Evolutionary conservation across 257 asterid species (phyloP).

Genomic region (Capsicum rhomboideum): DNA sequence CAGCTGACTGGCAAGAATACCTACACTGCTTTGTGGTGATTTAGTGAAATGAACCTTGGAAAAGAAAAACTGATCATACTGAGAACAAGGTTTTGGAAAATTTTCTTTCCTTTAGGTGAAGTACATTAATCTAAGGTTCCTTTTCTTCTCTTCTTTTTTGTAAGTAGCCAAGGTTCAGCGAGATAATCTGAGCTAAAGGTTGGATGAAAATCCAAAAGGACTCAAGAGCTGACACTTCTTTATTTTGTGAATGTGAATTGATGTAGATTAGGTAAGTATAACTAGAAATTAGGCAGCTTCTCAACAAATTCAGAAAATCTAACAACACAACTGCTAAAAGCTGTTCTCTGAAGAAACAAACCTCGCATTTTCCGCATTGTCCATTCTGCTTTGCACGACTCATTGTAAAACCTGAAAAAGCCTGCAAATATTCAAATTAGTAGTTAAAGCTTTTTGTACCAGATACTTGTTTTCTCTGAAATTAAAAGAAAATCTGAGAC

Average conservation of each 20-base stretch:
- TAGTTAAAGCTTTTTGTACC: neutral
- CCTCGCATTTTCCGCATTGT: conserved; percentile 28
- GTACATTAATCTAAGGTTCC: too few relatives aligned
- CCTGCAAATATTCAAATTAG: conserved; percentile 23
- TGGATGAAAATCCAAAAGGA: neutral
- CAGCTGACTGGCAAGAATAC: too few relatives aligned
- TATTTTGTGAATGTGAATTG: neutral
- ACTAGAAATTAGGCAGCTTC: neutral
- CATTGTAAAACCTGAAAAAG: conserved; percentile 19
- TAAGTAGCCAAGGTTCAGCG: too few relatives aligned
- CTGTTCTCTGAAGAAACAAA: conserved; percentile 6
- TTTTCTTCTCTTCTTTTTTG: too few relatives aligned
- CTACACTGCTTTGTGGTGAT: too few relatives aligned
- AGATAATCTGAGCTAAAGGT: neutral
- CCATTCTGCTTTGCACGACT: conserved; percentile 4
- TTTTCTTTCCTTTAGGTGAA: too few relatives aligned
- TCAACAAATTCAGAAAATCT: neutral
- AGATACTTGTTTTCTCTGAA: neutral
- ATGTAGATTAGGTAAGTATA: neutral
- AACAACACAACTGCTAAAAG: neutral
- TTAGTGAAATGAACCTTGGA: too few relatives aligned
- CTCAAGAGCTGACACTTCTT: neutral
- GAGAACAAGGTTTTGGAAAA: too few relatives aligned
- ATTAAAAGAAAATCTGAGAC: neutral
- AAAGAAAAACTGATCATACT: too few relatives aligned